phyloP scores from a whole-genome alignment of 345 rosid genomes.

The Lagerstroemia speciosa region DNA sequence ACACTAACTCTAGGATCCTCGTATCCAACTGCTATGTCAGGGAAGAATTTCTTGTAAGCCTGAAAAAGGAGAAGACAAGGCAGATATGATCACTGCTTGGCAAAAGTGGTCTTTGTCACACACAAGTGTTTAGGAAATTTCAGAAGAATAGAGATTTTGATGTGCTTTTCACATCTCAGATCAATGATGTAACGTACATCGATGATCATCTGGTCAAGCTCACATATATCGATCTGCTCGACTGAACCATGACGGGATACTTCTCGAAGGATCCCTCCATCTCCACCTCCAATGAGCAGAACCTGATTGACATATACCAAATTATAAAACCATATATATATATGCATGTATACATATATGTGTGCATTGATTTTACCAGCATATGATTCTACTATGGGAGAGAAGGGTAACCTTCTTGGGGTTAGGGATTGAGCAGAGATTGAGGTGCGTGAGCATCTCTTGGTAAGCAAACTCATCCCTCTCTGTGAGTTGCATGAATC shows the following conservation, averaged over 20 bases:
- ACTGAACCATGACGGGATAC: constrained; percentile 33
- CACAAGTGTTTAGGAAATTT: not conserved
- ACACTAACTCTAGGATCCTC: constrained; percentile 34
- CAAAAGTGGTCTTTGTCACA: not conserved
- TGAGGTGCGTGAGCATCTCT: constrained; percentile 48
- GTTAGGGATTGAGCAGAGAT: constrained; percentile 37
- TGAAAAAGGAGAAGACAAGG: constrained; percentile 6
- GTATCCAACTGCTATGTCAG: constrained; percentile 31
- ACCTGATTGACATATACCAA: constrained; percentile 17
- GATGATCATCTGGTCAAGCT: constrained; percentile 39
- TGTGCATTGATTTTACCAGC: not conserved
- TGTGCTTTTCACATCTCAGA: too few species aligned
- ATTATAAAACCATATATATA: not conserved
- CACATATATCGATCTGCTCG: constrained; percentile 38
- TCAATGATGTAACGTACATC: constrained; percentile 29
- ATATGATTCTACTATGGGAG: too few species aligned
- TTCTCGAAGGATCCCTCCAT: constrained; percentile 42
- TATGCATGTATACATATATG: not conserved
- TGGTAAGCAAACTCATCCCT: constrained; percentile 50
- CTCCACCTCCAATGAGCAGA: constrained; percentile 45
- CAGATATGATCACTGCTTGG: not conserved
- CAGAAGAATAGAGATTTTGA: too few species aligned
- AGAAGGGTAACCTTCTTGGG: constrained; percentile 8
- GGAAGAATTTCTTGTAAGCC: constrained; percentile 35
- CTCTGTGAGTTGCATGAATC: constrained; percentile 35